Percentiles rank a stretch among this genome's conserved stretches.
Conservation (phyloP, 805 yeast species). For the Saccharomycopsis amapae region DNA sequence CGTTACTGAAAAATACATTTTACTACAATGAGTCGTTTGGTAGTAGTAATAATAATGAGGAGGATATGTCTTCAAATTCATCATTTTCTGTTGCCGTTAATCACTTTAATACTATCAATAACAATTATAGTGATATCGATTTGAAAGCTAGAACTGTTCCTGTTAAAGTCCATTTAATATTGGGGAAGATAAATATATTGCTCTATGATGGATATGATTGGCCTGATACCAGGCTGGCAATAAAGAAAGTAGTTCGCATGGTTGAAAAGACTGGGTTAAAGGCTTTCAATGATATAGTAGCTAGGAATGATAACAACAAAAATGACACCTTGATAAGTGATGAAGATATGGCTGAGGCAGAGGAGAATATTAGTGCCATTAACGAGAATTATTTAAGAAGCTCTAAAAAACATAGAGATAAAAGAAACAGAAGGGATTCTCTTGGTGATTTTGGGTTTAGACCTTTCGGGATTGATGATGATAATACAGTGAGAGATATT, state of each 20-base stretch:
- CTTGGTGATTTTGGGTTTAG: slow-evolving; percentile 21
- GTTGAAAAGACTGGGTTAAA: slow-evolving; percentile 43
- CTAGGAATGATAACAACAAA: background rate
- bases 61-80: slow-evolving; percentile 2
- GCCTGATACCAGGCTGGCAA: slow-evolving; percentile 64
- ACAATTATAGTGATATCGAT: too few relatives aligned
- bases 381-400: background rate
- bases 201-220: slow-evolving; percentile 92
- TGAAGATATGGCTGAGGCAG: background rate
- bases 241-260: slow-evolving; percentile 55
- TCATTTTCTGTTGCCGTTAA: slow-evolving; percentile 20
- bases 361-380: background rate
- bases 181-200: slow-evolving; percentile 36
- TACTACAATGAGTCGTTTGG: background rate
- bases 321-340: background rate
- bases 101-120: slow-evolving; percentile 20
- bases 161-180: slow-evolving; percentile 28
- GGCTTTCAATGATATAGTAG: slow-evolving; percentile 2
- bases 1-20: background rate
- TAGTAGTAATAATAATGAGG: background rate
- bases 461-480: slow-evolving; percentile 16
- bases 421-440: slow-evolving; percentile 17
- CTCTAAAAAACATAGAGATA: background rate
- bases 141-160: slow-evolving; percentile 24
- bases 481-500: too few relatives aligned